Evolutionary conservation across 2,329 filamentous ascomycete genomes (phyloP), one percentile per base, ranked within the genome.

Genomic region (Monilinia aucupariae): DNA sequence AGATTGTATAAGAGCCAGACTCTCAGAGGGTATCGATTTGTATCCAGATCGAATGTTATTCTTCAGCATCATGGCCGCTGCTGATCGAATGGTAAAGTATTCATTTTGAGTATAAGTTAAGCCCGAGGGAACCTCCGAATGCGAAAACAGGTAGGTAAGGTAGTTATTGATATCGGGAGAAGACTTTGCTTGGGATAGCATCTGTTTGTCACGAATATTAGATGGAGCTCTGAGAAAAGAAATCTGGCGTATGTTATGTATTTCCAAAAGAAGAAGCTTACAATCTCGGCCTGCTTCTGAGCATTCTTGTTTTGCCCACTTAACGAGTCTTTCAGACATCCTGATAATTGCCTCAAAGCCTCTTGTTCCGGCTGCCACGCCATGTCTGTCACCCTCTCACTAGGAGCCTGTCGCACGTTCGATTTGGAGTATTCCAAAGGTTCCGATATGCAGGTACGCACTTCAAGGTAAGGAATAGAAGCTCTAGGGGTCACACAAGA

Each of bases 161-260:
- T 99, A 99, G 78, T 97, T 97, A 80, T 96, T 93, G 80, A 97
- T 90, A 75, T 97, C 93, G 55, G 92, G 92, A 13, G 90, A 94
- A 59, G 82, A 79, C 75, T 91, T 96, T 65, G 93, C 94, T 78
- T 96, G 90, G 68, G 85, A 82, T 71, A 99, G 90, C 91, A 97
- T 96, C 94, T 97, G 71, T 67, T 62, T 61, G 58, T 53, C 58
- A 69, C 67, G 20, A 55, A 53, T 22, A 32, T 64, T 45, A 64
- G 60, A 58, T 62, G 37, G 58, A 51, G 25, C 39, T 55, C 25
- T 45, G 39, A 17, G 4, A 45, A 43, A 45, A n/a, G 17, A 13
- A 4, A 20, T 15, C 25, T n/a, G 30, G 27, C 39, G 20, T 55
- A 45, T 27, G 27, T 45, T 30, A 32, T 45, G 53, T 30, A 45